Evolutionary conservation across 2,329 filamentous ascomycete species (phyloP).

Genomic region (Dactylella cylindrospora): DNA sequence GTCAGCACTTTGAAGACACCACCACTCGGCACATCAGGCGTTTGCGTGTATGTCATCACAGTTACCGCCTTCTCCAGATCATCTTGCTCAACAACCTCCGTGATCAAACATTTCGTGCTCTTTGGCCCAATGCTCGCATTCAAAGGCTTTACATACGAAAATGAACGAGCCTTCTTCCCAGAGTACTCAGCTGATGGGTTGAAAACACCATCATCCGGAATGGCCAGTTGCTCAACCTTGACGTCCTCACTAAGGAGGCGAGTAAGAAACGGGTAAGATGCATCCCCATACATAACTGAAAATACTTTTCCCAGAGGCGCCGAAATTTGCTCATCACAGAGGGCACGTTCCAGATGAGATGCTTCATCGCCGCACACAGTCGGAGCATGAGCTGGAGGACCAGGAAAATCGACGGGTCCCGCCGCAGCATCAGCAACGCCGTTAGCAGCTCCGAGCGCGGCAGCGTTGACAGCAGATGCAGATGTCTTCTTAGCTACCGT

Average conservation of each 20-base stretch:
- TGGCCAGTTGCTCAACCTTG: constrained; percentile 82
- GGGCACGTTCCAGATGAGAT: constrained; percentile 71
- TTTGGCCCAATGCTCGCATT: constrained; percentile 81
- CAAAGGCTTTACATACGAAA: constrained; percentile 89
- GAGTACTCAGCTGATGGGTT: constrained; percentile 65
- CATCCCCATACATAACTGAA: constrained; percentile 78
- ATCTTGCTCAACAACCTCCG: constrained; percentile 76
- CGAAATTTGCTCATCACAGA: constrained; percentile 81
- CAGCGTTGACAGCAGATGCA: constrained; percentile 53
- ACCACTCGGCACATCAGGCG: constrained; percentile 90
- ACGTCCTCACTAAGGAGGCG: constrained; percentile 85
- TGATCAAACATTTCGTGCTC: constrained; percentile 91
- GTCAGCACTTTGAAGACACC: constrained; percentile 91
- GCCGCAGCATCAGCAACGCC: constrained; percentile 49
- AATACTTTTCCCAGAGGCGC: constrained; percentile 93
- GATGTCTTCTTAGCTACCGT: constrained; percentile 72
- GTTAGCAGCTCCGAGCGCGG: constrained; percentile 51
- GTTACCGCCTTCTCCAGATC: constrained; percentile 86
- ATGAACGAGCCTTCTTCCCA: constrained; percentile 73
- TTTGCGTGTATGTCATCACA: constrained; percentile 80
- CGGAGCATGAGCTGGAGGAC: constrained; percentile 74
- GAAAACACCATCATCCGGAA: constrained; percentile 57
- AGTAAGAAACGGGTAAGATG: constrained; percentile 76
- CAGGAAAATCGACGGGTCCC: constrained; percentile 71
- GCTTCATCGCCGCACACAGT: constrained; percentile 81